These are phyloP conservation scores for Oryza longistaminata DNA, from an alignment of 176 grass and related monocot genomes.

Conservation along the genomic window DNA sequence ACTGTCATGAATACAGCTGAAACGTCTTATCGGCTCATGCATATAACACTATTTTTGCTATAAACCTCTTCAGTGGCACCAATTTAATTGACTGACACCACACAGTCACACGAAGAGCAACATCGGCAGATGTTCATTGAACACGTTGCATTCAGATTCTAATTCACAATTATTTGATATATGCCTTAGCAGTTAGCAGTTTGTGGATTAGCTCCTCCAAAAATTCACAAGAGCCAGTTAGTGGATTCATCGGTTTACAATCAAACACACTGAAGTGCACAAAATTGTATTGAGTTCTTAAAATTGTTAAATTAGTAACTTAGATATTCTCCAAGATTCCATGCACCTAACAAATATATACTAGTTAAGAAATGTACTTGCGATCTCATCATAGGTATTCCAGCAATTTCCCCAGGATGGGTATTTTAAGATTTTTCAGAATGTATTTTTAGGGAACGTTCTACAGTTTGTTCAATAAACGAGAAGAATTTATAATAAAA, in stretches of 20 bases:
- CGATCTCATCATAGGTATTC: not conserved
- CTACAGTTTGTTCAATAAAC: not conserved
- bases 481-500: not conserved
- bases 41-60: not conserved
- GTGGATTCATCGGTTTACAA: not conserved
- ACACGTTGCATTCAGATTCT: not conserved
- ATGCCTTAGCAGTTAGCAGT: not conserved
- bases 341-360: not conserved
- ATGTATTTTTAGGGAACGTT: not conserved
- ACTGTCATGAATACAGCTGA: not conserved
- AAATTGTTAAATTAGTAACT: not conserved
- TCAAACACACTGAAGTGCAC: not conserved
- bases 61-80: not conserved
- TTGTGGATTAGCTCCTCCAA: not conserved
- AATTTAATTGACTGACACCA: not conserved
- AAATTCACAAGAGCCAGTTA: not conserved
- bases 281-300: not conserved
- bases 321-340: not conserved
- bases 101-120: not conserved
- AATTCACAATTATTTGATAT: not conserved
- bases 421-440: conserved; percentile 9
- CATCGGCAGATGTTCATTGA: not conserved
- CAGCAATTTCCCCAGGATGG: not conserved
- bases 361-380: not conserved
- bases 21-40: not conserved